phyloP scores from a whole-genome alignment of 768 basidiomycete genomes.

The Leccinellum rugosiceps region DNA sequence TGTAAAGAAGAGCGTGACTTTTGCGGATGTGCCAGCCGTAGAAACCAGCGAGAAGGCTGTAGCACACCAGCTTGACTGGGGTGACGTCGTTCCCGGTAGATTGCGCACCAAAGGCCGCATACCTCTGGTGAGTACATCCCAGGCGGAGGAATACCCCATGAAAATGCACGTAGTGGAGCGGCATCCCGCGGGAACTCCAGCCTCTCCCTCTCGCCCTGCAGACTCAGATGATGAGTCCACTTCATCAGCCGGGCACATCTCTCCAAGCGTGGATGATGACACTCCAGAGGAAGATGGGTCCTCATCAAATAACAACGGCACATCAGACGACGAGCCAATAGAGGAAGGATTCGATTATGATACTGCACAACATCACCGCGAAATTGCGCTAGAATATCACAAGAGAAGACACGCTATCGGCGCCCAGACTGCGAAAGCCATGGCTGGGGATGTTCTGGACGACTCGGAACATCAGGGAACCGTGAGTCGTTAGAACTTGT shows the following conservation, averaged over 20 bases:
- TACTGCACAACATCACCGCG: slow-evolving; percentile 65
- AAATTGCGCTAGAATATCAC: slow-evolving; percentile 71
- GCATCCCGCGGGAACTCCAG: slow-evolving; percentile 33
- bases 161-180: slow-evolving; percentile 71
- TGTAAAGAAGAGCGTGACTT: slow-evolving; percentile 63
- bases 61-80: slow-evolving; percentile 39
- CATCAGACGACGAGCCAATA: slow-evolving; percentile 37
- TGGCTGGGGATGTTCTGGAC: slow-evolving; percentile 46
- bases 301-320: slow-evolving; percentile 25
- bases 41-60: slow-evolving; percentile 17
- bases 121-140: slow-evolving; percentile 29
- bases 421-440: slow-evolving; percentile 47
- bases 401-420: slow-evolving; percentile 57
- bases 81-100: slow-evolving; percentile 52
- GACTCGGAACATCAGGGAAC: slow-evolving; percentile 43
- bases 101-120: slow-evolving; percentile 40
- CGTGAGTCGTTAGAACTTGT: slow-evolving; percentile 30
- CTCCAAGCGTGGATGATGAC: slow-evolving; percentile 34
- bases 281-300: slow-evolving; percentile 15
- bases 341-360: slow-evolving; percentile 59
- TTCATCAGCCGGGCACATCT: slow-evolving; percentile 30
- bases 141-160: slow-evolving; percentile 49
- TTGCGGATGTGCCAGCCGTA: slow-evolving; percentile 43
- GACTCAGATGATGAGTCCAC: slow-evolving; percentile 75
- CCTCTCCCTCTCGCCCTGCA: slow-evolving; percentile 10